These are phyloP conservation scores for Lasiodiplodia sp. DNA, from an alignment of 2,329 filamentous ascomycete species.

Conservation along the genomic window DNA sequence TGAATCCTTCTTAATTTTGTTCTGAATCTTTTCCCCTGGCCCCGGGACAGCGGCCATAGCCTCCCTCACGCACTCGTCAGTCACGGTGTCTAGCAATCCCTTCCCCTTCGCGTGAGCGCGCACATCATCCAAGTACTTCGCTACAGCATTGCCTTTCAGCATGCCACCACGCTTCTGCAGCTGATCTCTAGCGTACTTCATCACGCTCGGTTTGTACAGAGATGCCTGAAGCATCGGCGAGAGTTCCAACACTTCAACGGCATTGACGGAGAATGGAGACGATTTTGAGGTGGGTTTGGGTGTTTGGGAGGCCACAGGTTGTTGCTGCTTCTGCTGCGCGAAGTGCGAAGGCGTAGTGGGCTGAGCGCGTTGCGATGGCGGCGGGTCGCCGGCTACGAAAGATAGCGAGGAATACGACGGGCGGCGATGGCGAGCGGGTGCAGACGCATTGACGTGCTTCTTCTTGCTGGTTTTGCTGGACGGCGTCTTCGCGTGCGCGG, in stretches of 20 bases:
- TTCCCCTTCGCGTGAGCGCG: neutral
- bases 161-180: neutral
- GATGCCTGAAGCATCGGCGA: neutral
- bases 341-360: neutral
- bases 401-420: slow-evolving; percentile 7
- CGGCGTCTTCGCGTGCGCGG: neutral
- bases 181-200: neutral
- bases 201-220: neutral
- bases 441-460: neutral
- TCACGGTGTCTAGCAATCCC: neutral
- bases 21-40: neutral
- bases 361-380: neutral
- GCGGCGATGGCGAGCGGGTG: neutral
- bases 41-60: neutral
- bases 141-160: neutral
- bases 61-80: slow-evolving; percentile 2
- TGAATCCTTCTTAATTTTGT: neutral
- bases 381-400: neutral
- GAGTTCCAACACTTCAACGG: neutral
- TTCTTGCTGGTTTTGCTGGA: neutral
- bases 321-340: neutral
- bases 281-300: neutral
- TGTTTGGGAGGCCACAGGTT: neutral
- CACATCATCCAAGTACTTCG: slow-evolving; percentile 11
- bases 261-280: neutral